Evolutionary conservation across 306 rosid species (phyloP).

Genomic region (Dicorynia guianensis): DNA sequence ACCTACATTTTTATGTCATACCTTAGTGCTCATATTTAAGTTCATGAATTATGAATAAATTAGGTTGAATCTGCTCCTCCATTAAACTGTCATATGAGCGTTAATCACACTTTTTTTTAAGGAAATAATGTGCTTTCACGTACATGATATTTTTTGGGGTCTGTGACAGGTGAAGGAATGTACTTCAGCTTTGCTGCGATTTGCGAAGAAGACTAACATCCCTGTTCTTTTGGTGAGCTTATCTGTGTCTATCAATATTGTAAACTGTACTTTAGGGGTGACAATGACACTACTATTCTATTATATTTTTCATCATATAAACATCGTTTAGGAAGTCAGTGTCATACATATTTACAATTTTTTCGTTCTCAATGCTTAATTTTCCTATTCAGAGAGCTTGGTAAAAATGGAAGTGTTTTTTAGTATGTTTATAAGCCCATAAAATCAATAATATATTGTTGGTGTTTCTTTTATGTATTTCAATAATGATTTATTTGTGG

Average conservation of each 20-base stretch:
- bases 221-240: slow-evolving; percentile 81
- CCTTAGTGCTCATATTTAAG: slow-evolving; percentile 4
- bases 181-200: slow-evolving; percentile 80
- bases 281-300: background rate
- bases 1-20: slow-evolving; percentile 12
- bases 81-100: slow-evolving; percentile 17
- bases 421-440: slow-evolving; percentile 1
- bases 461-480: slow-evolving; percentile 13
- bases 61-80: slow-evolving; percentile 21
- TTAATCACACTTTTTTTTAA: slow-evolving; percentile 27
- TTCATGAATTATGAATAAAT: background rate
- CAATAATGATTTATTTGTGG: slow-evolving; percentile 26
- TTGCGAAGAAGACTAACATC: slow-evolving; percentile 80
- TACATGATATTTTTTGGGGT: slow-evolving; percentile 37
- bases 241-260: slow-evolving; percentile 2
- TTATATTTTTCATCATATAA: slow-evolving; percentile 21
- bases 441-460: slow-evolving; percentile 12
- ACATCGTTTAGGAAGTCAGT: slow-evolving; percentile 1
- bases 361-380: slow-evolving; percentile 6
- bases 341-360: slow-evolving; percentile 14
- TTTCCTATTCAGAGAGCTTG: slow-evolving; percentile 8
- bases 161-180: slow-evolving; percentile 88
- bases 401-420: slow-evolving; percentile 13
- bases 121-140: slow-evolving; percentile 27
- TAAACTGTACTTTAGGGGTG: background rate